Conservation (phyloP, 2,329 filamentous ascomycete species). For the Monilinia fructicola region DNA sequence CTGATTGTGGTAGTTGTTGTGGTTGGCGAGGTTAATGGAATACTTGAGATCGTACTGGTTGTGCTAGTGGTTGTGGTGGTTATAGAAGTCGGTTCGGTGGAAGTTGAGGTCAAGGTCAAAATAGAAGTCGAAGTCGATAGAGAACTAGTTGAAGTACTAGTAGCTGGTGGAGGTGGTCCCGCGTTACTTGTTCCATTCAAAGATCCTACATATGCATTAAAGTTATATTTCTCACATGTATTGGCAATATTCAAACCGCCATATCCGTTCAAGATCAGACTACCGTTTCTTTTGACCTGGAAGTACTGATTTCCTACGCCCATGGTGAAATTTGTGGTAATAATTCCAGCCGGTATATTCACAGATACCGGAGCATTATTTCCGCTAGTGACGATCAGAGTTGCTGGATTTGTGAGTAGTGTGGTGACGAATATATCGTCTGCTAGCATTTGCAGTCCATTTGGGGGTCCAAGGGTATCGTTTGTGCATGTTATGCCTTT, state of each 20-base stretch:
- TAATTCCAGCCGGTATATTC: slow-evolving; percentile 40
- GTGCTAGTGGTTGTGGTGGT: neutral
- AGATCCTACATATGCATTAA: slow-evolving; percentile 41
- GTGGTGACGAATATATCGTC: slow-evolving; percentile 41
- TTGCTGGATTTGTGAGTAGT: slow-evolving; percentile 38
- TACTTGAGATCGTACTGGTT: neutral
- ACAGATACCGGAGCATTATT: slow-evolving; percentile 32
- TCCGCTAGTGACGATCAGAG: slow-evolving; percentile 39
- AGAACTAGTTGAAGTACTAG: slow-evolving; percentile 19
- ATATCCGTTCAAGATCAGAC: slow-evolving; percentile 30
- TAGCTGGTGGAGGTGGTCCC: slow-evolving; percentile 17
- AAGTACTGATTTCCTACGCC: slow-evolving; percentile 40
- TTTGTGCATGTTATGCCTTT: slow-evolving; percentile 36
- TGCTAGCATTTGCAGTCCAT: slow-evolving; percentile 35
- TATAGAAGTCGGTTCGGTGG: neutral
- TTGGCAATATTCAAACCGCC: slow-evolving; percentile 36
- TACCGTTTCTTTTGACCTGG: slow-evolving; percentile 34
- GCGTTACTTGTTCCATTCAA: slow-evolving; percentile 26
- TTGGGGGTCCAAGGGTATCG: slow-evolving; percentile 36
- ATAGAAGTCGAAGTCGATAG: slow-evolving; percentile 15
- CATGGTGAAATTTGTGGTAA: slow-evolving; percentile 40
- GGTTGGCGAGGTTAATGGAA: neutral
- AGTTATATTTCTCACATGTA: slow-evolving; percentile 40
- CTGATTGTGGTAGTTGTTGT: neutral
- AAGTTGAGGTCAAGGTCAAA: slow-evolving; percentile 13